Base-by-base conservation (phyloP, 2,329 filamentous ascomycete species). In the Venturia aucupariae region DNA sequence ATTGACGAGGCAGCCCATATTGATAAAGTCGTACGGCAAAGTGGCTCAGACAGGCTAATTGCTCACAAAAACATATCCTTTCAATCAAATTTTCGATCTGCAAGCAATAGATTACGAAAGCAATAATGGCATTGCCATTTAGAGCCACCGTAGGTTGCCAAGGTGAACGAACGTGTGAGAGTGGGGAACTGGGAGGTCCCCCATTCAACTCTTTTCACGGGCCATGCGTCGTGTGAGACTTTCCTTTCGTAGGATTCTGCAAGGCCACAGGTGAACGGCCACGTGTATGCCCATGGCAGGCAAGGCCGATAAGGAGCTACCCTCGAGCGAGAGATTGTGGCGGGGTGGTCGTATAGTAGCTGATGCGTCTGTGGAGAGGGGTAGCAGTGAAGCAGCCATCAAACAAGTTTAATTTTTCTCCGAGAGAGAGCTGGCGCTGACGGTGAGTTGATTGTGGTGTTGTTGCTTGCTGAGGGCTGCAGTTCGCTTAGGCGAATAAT, bases 401-500 rank as follows among this genome's bases (percentile, higher is more conserved):
- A 57, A 57, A 5, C 51, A 57, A 27, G 27, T 30, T 57, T 32
- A 35, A 10, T n/a, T 32, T 32, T 24, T 19, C 30, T 35, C 48
- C 48, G 24, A 19, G 1, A 19, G 48, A 55, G 48, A 4, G 51
- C 30, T 35, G 51, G 51, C 51, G 51, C 51, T 57, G 51, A 57
- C 46, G 1, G 46, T 51, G 46, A 51, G n/a, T 51, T 35, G 51
- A 35, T 57, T 35, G 51, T 57, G 51, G 51, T 57, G 51, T 57
- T 24, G 30, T 57, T 57, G 46, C 46, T 35, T 57, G 51, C 51
- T 57, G 27, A 57, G 51, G 35, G 51, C 30, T 57, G 51, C 51
- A 57, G 27, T 57, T 57, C 51, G 51, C 51, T 57, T 57, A 57
- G n/a, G 51, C 51, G 51, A 19, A 35, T 27, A 55, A 55, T 35